These are phyloP conservation scores for Blepharisma stoltei DNA, from an alignment of 73 alveolate genomes.

Conservation along the genomic window DNA sequence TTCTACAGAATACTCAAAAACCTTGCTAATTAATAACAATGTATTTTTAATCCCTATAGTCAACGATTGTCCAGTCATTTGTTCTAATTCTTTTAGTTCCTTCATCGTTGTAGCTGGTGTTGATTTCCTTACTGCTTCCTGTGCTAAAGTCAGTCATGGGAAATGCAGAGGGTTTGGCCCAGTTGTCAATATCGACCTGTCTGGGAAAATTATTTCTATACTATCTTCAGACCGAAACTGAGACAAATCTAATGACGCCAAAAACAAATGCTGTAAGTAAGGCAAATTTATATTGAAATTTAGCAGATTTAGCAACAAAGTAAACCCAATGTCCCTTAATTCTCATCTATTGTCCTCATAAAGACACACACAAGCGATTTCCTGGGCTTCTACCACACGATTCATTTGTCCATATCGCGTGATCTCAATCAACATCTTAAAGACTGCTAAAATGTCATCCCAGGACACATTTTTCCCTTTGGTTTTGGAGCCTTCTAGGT, in stretches of 20 bases:
- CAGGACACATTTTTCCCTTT: slow-evolving; percentile 12
- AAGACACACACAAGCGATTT: not conserved
- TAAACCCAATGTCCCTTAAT: slow-evolving; percentile 9
- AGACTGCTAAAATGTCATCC: slow-evolving; percentile 19
- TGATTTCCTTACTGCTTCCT: too few species aligned
- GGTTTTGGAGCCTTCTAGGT: not conserved
- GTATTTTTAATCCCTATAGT: too few species aligned
- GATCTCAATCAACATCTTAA: not conserved
- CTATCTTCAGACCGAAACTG: too few species aligned
- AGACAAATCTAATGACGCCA: too few species aligned
- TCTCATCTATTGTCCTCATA: slow-evolving; percentile 13
- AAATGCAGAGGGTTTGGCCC: too few species aligned
- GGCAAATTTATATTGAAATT: too few species aligned
- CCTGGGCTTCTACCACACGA: not conserved
- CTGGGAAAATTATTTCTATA: too few species aligned
- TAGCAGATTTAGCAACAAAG: not conserved
- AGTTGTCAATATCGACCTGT: too few species aligned
- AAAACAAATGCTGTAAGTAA: too few species aligned
- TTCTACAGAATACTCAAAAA: too few species aligned
- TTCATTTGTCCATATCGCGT: not conserved
- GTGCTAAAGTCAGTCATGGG: too few species aligned
- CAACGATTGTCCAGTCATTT: not conserved
- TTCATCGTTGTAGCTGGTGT: not conserved
- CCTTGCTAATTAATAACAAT: too few species aligned
- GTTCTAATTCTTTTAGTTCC: not conserved